These are phyloP conservation scores for Solanum virginianum DNA, from an alignment of 257 asterid species.

Conservation along the genomic window DNA sequence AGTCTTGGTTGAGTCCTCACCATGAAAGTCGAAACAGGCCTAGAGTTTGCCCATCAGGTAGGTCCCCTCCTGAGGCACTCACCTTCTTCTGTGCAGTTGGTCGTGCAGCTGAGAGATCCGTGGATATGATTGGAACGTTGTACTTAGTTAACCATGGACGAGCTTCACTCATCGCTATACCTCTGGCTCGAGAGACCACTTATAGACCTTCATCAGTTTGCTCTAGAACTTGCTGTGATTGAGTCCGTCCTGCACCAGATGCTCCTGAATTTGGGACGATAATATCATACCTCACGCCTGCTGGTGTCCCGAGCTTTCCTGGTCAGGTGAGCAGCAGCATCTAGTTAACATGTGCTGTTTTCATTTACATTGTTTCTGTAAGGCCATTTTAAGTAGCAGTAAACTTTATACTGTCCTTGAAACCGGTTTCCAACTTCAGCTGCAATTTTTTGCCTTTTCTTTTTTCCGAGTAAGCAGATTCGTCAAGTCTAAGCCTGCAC, in stretches of 20 bases:
- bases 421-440: constrained; percentile 37
- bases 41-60: constrained; percentile 45
- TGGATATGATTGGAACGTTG: constrained; percentile 45
- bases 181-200: constrained; percentile 18
- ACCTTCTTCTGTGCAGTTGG: constrained; percentile 33
- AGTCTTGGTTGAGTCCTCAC: constrained; percentile 46
- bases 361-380: neutral
- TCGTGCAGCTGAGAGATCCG: constrained; percentile 26
- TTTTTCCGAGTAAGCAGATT: constrained; percentile 37
- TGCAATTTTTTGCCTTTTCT: constrained; percentile 5
- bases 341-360: constrained; percentile 37
- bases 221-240: constrained; percentile 23
- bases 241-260: constrained; percentile 30
- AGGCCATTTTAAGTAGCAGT: neutral
- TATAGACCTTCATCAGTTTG: constrained; percentile 41
- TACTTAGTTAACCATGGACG: constrained; percentile 39
- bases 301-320: constrained; percentile 36
- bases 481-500: constrained; percentile 38
- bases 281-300: constrained; percentile 40
- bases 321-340: constrained; percentile 36
- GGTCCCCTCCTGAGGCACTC: constrained; percentile 56
- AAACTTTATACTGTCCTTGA: constrained; percentile 15
- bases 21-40: constrained; percentile 32
- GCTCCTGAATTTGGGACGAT: constrained; percentile 31
- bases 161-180: constrained; percentile 34